Evolutionary conservation across 148 eudicot species (phyloP).

Genomic region (Amaranthus cruentus): DNA sequence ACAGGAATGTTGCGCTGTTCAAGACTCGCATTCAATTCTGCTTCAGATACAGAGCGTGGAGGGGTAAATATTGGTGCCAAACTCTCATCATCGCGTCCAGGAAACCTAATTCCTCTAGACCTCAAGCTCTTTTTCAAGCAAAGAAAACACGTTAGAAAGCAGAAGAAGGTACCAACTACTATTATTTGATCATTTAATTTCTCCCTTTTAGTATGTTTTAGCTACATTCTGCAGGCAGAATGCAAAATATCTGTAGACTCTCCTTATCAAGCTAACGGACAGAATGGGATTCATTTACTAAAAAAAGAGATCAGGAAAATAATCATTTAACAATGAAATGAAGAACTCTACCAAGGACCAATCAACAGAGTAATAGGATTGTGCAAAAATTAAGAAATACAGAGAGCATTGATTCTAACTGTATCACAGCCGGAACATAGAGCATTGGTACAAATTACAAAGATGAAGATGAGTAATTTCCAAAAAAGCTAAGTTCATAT

Average conservation of each 20-base stretch:
- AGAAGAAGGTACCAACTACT: neutral
- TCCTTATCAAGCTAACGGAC: neutral
- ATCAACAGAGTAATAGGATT: neutral
- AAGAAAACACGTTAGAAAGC: slow-evolving; percentile 13
- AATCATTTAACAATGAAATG: neutral
- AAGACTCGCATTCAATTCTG: slow-evolving; percentile 50
- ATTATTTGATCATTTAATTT: neutral
- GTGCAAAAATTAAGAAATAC: neutral
- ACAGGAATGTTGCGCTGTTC: slow-evolving; percentile 58
- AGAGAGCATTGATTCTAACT: too few species aligned
- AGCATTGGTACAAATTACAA: too few species aligned
- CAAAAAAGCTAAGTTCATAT: too few species aligned
- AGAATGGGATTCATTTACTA: neutral
- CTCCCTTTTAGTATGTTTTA: neutral
- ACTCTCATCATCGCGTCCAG: slow-evolving; percentile 94
- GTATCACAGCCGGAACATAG: too few species aligned
- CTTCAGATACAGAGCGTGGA: slow-evolving; percentile 61
- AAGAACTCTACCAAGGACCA: neutral
- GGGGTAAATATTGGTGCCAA: slow-evolving; percentile 91
- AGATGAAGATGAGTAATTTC: too few species aligned
- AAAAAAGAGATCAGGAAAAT: neutral
- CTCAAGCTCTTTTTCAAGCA: slow-evolving; percentile 58
- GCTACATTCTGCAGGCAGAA: neutral
- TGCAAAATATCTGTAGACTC: neutral
- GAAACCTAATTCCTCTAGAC: slow-evolving; percentile 91